Evolutionary conservation across 495 filamentous ascomycete species (phyloP).

Genomic region (Xylaria cubensis): DNA sequence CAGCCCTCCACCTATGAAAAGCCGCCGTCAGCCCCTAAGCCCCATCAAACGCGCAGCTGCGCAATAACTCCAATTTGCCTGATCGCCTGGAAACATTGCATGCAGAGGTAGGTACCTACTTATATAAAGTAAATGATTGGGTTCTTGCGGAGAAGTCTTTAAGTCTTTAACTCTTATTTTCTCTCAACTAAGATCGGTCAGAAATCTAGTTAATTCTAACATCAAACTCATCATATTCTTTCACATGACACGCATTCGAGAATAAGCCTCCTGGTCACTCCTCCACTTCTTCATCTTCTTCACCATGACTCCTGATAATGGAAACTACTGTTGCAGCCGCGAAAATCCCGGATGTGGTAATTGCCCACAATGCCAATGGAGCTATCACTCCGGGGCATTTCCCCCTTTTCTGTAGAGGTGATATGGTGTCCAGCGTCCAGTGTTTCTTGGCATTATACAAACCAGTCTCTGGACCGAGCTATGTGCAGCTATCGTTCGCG

Average conservation of each 20-base stretch:
- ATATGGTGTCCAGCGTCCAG: background rate
- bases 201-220: background rate
- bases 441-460: background rate
- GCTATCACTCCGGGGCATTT: background rate
- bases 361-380: too few relatives aligned
- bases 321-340: background rate
- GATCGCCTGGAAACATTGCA: background rate
- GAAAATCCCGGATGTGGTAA: too few relatives aligned
- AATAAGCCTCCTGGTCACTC: too few relatives aligned
- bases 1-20: background rate
- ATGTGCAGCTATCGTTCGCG: background rate
- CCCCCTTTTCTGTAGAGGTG: background rate
- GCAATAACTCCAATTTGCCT: background rate
- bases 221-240: background rate
- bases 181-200: too few relatives aligned
- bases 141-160: background rate
- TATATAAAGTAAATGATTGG: background rate
- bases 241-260: background rate
- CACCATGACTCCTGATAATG: too few relatives aligned
- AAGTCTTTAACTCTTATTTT: background rate
- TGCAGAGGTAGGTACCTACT: background rate
- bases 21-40: background rate
- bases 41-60: conserved; percentile 6
- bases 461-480: background rate
- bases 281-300: too few relatives aligned